These are phyloP conservation scores for Clavaria fumosa DNA, from an alignment of 768 basidiomycete species.

Conservation along the genomic window DNA sequence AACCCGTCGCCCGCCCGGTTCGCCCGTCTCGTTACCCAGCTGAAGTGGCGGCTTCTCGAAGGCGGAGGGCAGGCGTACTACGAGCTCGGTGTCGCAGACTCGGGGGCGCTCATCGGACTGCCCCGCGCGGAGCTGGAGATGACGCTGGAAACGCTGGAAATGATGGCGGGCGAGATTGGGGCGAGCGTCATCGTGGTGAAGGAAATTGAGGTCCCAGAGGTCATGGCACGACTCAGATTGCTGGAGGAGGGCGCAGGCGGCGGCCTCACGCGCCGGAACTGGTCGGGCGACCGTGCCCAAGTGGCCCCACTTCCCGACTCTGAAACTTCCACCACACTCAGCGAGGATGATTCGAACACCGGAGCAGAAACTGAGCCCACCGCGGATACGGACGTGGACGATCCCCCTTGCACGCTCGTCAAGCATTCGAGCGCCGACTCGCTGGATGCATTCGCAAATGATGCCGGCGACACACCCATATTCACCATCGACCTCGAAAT, in stretches of 20 bases:
- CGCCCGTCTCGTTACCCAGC: conserved; percentile 77
- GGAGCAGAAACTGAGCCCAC: conserved; percentile 3
- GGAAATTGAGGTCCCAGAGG: conserved; percentile 62
- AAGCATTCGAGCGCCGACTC: conserved; percentile 9
- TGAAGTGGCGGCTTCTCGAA: conserved; percentile 87
- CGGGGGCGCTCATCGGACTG: conserved; percentile 75
- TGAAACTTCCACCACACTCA: no score
- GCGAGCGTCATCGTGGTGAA: conserved; percentile 85
- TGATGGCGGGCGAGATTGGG: conserved; percentile 90
- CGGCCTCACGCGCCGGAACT: conserved; percentile 13
- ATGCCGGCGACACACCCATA: no score
- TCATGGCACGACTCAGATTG: conserved; percentile 25
- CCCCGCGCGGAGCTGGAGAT: conserved; percentile 56
- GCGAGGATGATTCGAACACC: background rate
- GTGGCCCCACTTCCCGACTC: no score
- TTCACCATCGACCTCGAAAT: conserved; percentile 49
- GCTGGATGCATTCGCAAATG: no score
- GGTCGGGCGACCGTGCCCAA: no score
- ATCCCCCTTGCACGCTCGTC: conserved; percentile 10
- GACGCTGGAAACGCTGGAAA: conserved; percentile 74
- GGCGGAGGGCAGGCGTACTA: conserved; percentile 77
- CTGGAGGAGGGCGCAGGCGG: conserved; percentile 21
- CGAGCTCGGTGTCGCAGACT: conserved; percentile 74
- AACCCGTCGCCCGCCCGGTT: conserved; percentile 64
- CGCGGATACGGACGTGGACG: conserved; percentile 7